Evolutionary conservation across 805 yeast genomes (phyloP).

Genomic region (Scheffersomyces coipomensis): DNA sequence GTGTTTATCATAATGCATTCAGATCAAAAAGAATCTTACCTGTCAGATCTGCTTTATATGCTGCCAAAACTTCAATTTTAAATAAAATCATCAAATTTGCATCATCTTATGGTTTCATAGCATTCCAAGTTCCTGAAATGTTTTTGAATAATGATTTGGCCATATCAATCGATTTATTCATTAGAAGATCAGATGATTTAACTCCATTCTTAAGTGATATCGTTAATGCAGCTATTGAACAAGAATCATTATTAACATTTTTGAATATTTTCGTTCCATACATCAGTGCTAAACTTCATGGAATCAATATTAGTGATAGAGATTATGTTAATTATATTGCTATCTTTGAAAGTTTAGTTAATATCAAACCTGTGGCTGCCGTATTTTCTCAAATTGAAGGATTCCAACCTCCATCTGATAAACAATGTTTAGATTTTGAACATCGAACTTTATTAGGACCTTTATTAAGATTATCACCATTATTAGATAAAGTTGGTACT

Average conservation of each 20-base stretch:
- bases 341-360: slow-evolving; percentile 55
- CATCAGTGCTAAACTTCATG: slow-evolving; percentile 34
- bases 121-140: slow-evolving; percentile 70
- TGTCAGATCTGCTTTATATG: slow-evolving; percentile 36
- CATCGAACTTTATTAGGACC: slow-evolving; percentile 72
- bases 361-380: slow-evolving; percentile 61
- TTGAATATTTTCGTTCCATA: slow-evolving; percentile 51
- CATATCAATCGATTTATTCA: slow-evolving; percentile 21
- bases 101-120: slow-evolving; percentile 63
- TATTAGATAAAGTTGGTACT: slow-evolving; percentile 50
- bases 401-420: slow-evolving; percentile 45
- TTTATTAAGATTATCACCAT: slow-evolving; percentile 70
- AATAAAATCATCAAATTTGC: slow-evolving; percentile 49
- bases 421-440: slow-evolving; percentile 55
- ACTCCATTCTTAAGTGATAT: slow-evolving; percentile 53
- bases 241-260: slow-evolving; percentile 63
- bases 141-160: slow-evolving; percentile 41
- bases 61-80: slow-evolving; percentile 37
- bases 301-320: slow-evolving; percentile 47
- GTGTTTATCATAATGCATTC: slow-evolving; percentile 42
- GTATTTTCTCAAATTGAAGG: slow-evolving; percentile 55
- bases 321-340: slow-evolving; percentile 53
- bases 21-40: slow-evolving; percentile 42
- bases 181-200: slow-evolving; percentile 16
- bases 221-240: slow-evolving; percentile 58